These are phyloP conservation scores for Brassica juncea DNA, from an alignment of 345 rosid genomes.

Conservation along the genomic window DNA sequence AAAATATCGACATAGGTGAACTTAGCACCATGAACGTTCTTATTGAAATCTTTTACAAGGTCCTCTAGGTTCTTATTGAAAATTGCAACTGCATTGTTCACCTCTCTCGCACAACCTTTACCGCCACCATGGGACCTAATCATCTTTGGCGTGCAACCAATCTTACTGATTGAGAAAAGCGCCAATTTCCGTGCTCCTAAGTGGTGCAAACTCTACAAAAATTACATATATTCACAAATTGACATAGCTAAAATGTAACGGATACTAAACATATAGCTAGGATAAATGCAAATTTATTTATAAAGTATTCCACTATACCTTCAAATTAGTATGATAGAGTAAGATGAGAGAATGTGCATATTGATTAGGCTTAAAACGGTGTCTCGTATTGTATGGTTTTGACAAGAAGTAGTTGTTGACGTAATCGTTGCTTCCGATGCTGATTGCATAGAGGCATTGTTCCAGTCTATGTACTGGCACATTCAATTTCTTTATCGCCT, in stretches of 20 bases:
- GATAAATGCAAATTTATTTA: too few species aligned
- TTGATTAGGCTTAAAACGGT: constrained; percentile 6
- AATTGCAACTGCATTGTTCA: constrained; percentile 35
- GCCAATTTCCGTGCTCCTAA: constrained; percentile 46
- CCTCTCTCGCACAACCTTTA: constrained; percentile 18
- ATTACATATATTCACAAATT: too few species aligned
- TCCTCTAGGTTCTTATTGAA: constrained; percentile 29
- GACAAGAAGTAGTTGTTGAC: constrained; percentile 54
- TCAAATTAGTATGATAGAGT: constrained; percentile 28
- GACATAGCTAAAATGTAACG: too few species aligned
- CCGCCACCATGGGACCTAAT: background rate
- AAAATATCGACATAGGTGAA: constrained; percentile 33
- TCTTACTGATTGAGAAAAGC: constrained; percentile 25
- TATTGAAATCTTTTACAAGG: constrained; percentile 37
- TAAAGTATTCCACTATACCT: constrained; percentile 23
- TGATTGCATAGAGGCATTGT: constrained; percentile 49
- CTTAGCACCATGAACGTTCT: constrained; percentile 18
- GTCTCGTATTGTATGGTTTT: constrained; percentile 15
- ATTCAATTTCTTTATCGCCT: constrained; percentile 33
- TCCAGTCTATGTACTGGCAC: constrained; percentile 31
- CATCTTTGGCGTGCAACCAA: constrained; percentile 40
- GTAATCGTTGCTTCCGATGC: constrained; percentile 54
- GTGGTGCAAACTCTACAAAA: too few species aligned
- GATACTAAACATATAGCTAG: too few species aligned
- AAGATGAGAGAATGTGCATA: constrained; percentile 31